Base-by-base conservation (phyloP, 176 grass and related monocot genomes). In the Areca catechu region DNA sequence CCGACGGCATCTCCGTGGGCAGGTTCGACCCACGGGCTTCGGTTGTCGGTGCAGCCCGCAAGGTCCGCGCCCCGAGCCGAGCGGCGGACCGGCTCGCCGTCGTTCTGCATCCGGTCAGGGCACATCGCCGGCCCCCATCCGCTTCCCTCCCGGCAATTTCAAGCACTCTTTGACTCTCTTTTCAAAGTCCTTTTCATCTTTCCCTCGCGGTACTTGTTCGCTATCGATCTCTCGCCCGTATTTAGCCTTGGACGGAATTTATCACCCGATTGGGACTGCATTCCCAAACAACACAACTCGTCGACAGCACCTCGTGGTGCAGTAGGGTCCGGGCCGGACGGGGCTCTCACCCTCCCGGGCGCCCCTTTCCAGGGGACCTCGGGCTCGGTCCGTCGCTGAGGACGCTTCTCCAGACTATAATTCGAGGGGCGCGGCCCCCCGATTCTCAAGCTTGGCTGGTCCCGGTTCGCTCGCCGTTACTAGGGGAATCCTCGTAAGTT, bases 101-200 rank as follows among this genome's bases (percentile, higher is more conserved):
- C n/a, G n/a, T n/a, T n/a, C n/a, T n/a, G n/a, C n/a, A n/a, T n/a
- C n/a, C n/a, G n/a, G n/a, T n/a, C n/a, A n/a, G n/a, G 82, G 61
- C 48, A 29, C 75, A 79, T 71, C 81, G 70, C 65, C 70, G 37
- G 70, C 71, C 83, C 77, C 77, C 77, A 85, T 85, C 71, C 82
- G 82, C 82, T 79, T 85, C 82, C 82, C 82, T 85, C 76, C 71
- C 66, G 76, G 56, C 72, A 85, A 85, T 85, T 85, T 85, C 76
- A 79, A 85, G 82, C 71, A 80, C 76, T 76, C 71, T 80, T 85
- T 85, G 76, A 76, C 82, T 85, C 82, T 85, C 71, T 85, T 85
- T 85, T 85, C 82, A 85, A 85, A 79, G 71, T 85, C 67, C 60
- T 85, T 79, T 80, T 85, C 76, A 85, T 85, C 76, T 80, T 79